Conservation (phyloP, 1,284 basidiomycete genomes). For the Fomitopsis palustris region DNA sequence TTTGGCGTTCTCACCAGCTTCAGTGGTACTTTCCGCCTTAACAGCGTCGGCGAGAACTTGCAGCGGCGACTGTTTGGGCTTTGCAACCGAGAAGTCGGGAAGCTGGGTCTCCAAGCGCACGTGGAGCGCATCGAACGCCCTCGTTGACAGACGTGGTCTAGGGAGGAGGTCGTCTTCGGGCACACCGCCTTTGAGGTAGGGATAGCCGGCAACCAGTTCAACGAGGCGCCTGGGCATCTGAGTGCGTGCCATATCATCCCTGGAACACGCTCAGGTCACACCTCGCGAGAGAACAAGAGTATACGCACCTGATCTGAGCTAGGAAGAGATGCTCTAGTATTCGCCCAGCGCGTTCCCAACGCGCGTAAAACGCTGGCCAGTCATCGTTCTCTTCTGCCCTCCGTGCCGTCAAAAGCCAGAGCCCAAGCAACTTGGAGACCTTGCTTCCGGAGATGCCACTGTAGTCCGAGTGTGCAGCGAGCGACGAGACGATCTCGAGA, state of each 20-base stretch:
- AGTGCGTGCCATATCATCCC: constrained; percentile 53
- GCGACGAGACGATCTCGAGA: constrained; percentile 58
- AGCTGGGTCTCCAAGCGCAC: constrained; percentile 58
- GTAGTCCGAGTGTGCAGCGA: constrained; percentile 65
- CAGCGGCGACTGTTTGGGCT: constrained; percentile 49
- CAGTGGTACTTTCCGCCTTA: constrained; percentile 35
- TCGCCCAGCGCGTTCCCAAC: constrained; percentile 68
- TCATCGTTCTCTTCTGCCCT: constrained; percentile 46
- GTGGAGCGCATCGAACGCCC: constrained; percentile 55
- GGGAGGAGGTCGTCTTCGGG: constrained; percentile 45
- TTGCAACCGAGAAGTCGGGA: constrained; percentile 28
- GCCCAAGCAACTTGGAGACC: constrained; percentile 64
- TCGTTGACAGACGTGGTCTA: constrained; percentile 61
- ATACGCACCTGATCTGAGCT: constrained; percentile 57
- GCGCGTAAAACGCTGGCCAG: constrained; percentile 60
- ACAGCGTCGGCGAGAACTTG: constrained; percentile 61
- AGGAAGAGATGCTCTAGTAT: constrained; percentile 73
- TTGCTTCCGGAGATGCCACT: constrained; percentile 74
- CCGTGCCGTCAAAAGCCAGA: constrained; percentile 60
- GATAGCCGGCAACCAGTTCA: constrained; percentile 67
- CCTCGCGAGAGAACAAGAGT: background rate
- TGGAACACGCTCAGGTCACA: constrained; percentile 22
- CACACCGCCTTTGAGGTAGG: constrained; percentile 44
- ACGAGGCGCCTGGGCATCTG: constrained; percentile 64
- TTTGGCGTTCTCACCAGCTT: constrained; percentile 34